Evolutionary conservation across 805 yeast genomes (phyloP), one percentile per base, ranked within the genome.

Genomic region (Cyberlindnera subsufficiens): DNA sequence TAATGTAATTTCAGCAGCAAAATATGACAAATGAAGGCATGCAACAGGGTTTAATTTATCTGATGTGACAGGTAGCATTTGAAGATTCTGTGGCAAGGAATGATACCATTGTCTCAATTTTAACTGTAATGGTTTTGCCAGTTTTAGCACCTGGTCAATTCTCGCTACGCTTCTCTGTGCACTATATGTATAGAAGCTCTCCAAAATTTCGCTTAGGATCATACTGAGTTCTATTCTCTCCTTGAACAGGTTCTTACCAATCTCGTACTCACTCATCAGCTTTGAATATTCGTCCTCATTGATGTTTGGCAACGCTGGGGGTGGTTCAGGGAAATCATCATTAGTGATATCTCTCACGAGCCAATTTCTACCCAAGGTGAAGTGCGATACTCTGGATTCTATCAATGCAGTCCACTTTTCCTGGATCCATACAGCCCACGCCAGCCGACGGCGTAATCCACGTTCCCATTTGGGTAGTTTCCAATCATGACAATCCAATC

Each of bases 341-440:
- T 78, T 81, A 0, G 77, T 66, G 18, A 90, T 71, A 33, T 77
- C 69, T 37, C 74, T 69, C 4, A 90, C 93, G 33, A 82, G 68
- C 97, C 98, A 91, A 58, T 88, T 86, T 42, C 72, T 65, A 3
- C 80, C 82, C 43, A 78, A 70, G 17, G 80, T 75, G 30, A 84
- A 73, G 61, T 88, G 96, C 0, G 96, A 82, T 2, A 96, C 95
- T 35, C 96, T 69, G 0, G 90, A 78, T 56, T 87, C 95, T 41
- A 80, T 77, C 38, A 90, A 65, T 1, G 96, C 70, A 9, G 83
- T 72, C 98, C 98, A 91, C 59, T 90, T 88, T 56, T 89, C 96
- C 61, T 89, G 95, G 40, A 85, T 69, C 71, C 79, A 91, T 1
- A 89, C 93, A 0, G 97, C 97, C 98, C 99, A 91, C 1, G 97